Base-by-base conservation (phyloP, 2,329 filamentous ascomycete genomes). In the Diaporthe sp. region DNA sequence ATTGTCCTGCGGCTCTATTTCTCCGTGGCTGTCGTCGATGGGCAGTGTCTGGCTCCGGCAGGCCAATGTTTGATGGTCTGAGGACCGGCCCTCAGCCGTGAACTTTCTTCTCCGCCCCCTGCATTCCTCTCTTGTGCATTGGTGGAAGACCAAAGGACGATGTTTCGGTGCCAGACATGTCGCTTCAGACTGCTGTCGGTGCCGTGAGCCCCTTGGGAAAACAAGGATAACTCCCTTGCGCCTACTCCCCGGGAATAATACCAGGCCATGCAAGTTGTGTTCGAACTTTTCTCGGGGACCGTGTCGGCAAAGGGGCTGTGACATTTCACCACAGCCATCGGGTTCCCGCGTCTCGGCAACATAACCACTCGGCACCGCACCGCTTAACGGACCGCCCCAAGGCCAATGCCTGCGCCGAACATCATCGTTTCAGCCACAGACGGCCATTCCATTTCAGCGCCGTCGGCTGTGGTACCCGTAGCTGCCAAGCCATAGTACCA, bases 1-100 rank as follows among this genome's bases (percentile, higher is more conserved):
- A 32, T 53, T 68, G n/a, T 39, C 10, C 47, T 32, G 32, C 47
- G 63, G 47, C 63, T 68, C n/a, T 47, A 68, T 68, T 66, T 68
- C 63, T 68, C 63, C 63, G 63, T 68, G 63, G 63, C 15, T n/a
- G 22, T 22, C n/a, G 30, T 50, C 30, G 13, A 66, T 27, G 47
- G 15, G 12, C 47, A 51, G 44, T n/a, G 32, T 27, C 32, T 51
- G 63, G 47, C 53, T 39, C 44, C n/a, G 63, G 13, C 32, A 37
- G 47, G 7, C 47, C 32, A 53, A 30, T 27, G 63, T 66, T 66
- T 66, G 63, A 66, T 66, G 44, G 22, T 19, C 63, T 22, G 47
- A 30, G 13, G 32, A 25, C 32, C 22, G 39, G 63, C 22, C 15
- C 44, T 66, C 44, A 51, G 30, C 63, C 63, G 63, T 27, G 47